Percentiles rank a stretch among this genome's conserved stretches.
phyloP scores from a whole-genome alignment of 192 early-diverging fungal species.

The Piromyces sp. region DNA sequence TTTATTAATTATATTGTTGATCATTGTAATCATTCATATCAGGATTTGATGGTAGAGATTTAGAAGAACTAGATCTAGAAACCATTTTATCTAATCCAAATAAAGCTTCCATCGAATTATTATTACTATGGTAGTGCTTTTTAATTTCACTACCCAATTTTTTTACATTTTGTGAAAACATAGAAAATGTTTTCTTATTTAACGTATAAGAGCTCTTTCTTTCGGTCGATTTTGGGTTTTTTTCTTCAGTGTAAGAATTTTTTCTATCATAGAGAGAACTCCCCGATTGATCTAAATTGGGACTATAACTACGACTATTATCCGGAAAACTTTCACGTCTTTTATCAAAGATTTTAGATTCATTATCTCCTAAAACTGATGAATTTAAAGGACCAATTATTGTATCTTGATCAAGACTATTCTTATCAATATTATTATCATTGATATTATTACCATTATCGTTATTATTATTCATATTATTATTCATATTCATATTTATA shows the following conservation, averaged over 20 bases:
- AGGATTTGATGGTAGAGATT: neutral
- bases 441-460: too few relatives aligned
- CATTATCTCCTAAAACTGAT: neutral
- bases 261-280: neutral
- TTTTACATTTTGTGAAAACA: neutral
- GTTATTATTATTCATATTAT: too few relatives aligned
- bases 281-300: neutral
- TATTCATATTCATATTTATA: too few relatives aligned
- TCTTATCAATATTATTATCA: too few relatives aligned
- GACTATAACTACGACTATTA: neutral
- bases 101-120: neutral
- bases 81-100: neutral
- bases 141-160: neutral
- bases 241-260: neutral
- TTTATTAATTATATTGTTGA: neutral
- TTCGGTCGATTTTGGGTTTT: neutral
- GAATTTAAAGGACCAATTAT: neutral
- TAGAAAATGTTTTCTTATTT: neutral
- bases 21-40: neutral
- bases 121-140: neutral
- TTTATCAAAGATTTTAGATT: neutral
- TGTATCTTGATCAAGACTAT: neutral
- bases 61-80: neutral
- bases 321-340: neutral
- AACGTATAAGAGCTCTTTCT: neutral